Base-by-base conservation (phyloP, 1,139 yeast species). In the Yamadazyma kanchanaburiensis region DNA sequence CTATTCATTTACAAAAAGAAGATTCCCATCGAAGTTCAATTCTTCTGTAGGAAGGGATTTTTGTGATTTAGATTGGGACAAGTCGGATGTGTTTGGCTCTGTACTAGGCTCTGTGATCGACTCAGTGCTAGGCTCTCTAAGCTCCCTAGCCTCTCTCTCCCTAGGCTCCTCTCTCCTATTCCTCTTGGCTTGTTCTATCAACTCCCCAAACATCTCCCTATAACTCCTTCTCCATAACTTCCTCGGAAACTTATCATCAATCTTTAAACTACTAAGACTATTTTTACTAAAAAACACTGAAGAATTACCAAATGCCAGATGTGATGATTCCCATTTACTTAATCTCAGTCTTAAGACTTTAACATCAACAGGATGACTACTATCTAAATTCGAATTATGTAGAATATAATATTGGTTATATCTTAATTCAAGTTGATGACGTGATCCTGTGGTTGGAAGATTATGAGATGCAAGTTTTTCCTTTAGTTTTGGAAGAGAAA, bases 361-460 rank as follows among this genome's bases (percentile, higher is more conserved):
- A 17, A 75, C 78, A 12, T 75, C 56, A 4, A 73, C 74, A 0
- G 96, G 96, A 17, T 64, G 65, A 28, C 74, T 64, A n/a, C 88
- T 72, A 48, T 88, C 96, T 29, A 80, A 69, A 47, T 88, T 88
- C 12, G 96, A 81, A 48, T 89, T 89, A 77, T 80, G 84, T 11
- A 88, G 51, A 21, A 82, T 77, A 38, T 84, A 77, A 62, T 80
- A 89, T 41, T 89, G 94, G 37, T 78, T 78, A 50, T 83, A 84
- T 26, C 97, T 62, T 19, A 73, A 59, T 38, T 85, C 89, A 43
- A 88, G 49, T 42, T 76, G 82, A 15, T 60, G 59, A 39, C 86
- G 61, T 3, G 80, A 58, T 0, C 97, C 97, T 4, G 52, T 51
- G 0, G 76, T 65, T 0, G 89, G 74, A 5, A 89, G 52, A 13